Percentiles rank a stretch among this genome's conserved stretches.
phyloP scores from a whole-genome alignment of 1,284 basidiomycete species.

The Boletus sp. region DNA sequence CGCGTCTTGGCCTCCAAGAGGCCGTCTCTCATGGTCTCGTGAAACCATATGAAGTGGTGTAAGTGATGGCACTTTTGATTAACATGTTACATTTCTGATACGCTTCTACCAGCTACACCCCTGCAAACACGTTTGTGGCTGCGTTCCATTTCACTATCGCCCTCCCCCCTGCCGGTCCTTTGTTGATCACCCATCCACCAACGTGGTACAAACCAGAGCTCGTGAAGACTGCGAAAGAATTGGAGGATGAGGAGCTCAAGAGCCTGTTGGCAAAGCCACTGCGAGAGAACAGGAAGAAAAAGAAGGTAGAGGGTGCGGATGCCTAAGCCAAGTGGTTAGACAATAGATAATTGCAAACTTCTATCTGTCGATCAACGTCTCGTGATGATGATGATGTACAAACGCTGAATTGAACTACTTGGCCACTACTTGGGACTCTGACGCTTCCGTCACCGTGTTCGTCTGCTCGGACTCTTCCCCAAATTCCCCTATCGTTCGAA shows the following conservation, averaged over 20 bases:
- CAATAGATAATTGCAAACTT: conserved; percentile 22
- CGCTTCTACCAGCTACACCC: conserved; percentile 60
- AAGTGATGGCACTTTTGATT: conserved; percentile 32
- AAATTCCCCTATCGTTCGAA: conserved; percentile 79
- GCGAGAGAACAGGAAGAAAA: conserved; percentile 91
- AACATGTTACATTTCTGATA: conserved; percentile 7
- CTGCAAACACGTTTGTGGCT: conserved; percentile 76
- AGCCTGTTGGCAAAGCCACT: conserved; percentile 73
- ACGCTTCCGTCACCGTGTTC: neutral
- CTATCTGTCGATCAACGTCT: conserved; percentile 16
- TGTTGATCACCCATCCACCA: conserved; percentile 82
- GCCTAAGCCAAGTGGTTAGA: conserved; percentile 32
- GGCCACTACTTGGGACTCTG: conserved; percentile 8
- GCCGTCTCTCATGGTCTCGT: conserved; percentile 90
- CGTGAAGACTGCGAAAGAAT: conserved; percentile 83
- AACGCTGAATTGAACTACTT: conserved; percentile 11
- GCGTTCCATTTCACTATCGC: conserved; percentile 96
- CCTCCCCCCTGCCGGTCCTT: conserved; percentile 79
- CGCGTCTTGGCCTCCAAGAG: conserved; percentile 93
- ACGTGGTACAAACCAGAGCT: conserved; percentile 91
- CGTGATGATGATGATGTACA: conserved; percentile 15
- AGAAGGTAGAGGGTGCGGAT: conserved; percentile 48
- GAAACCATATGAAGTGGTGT: conserved; percentile 89
- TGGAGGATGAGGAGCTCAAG: conserved; percentile 86
- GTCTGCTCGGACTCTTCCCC: conserved; percentile 49